A percentile compares a stretch with the other conserved stretches of the same genome.
Evolutionary conservation across 495 filamentous ascomycete species (phyloP).

Genomic region (Neurospora sp.): DNA sequence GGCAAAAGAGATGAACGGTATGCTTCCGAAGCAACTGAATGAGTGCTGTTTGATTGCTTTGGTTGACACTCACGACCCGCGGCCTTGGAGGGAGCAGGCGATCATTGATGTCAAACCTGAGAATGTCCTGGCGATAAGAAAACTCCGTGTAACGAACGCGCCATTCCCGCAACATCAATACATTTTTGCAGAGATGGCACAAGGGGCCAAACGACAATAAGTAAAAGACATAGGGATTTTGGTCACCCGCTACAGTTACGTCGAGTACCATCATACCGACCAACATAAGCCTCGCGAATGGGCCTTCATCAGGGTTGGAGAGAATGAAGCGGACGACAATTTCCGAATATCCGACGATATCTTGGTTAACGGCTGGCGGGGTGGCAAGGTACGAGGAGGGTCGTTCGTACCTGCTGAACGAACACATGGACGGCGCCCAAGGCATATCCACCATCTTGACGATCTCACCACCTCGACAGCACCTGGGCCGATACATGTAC

Average conservation of each 20-base stretch:
- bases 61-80: slow-evolving; percentile 32
- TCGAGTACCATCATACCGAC: slow-evolving; percentile 13
- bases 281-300: slow-evolving; percentile 21
- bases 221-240: slow-evolving; percentile 23
- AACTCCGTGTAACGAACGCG: slow-evolving; percentile 44
- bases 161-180: slow-evolving; percentile 32
- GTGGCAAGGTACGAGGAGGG: slow-evolving; percentile 28
- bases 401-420: slow-evolving; percentile 19
- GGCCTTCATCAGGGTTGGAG: slow-evolving; percentile 14
- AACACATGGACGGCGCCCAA: neutral
- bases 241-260: slow-evolving; percentile 29
- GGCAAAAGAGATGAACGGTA: neutral
- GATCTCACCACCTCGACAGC: too few relatives aligned
- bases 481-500: neutral
- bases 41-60: slow-evolving; percentile 40
- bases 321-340: slow-evolving; percentile 10
- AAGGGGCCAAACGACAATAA: slow-evolving; percentile 1
- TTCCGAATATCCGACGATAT: slow-evolving; percentile 3
- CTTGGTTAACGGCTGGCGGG: slow-evolving; percentile 28
- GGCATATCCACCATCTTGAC: slow-evolving; percentile 3
- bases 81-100: slow-evolving; percentile 29
- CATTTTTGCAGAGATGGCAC: neutral
- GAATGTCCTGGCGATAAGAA: slow-evolving; percentile 26
- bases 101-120: slow-evolving; percentile 32
- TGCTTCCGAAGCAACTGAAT: slow-evolving; percentile 8